Percentiles rank a stretch among this genome's conserved stretches.
Evolutionary conservation across 306 rosid species (phyloP).

Genomic region (Dryas drummondii): DNA sequence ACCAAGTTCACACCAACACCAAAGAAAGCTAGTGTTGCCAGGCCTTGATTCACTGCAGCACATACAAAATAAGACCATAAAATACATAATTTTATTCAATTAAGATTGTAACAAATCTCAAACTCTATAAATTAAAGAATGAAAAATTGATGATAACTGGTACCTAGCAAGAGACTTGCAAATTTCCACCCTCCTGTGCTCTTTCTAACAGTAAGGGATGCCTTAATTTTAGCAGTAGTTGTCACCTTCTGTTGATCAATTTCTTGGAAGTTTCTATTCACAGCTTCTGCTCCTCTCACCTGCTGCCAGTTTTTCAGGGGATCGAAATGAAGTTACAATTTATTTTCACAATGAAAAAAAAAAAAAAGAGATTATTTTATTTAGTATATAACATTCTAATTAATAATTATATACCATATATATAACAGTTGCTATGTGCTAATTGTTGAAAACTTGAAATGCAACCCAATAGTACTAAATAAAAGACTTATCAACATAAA

Average conservation of each 20-base stretch:
- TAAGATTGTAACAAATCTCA: background rate
- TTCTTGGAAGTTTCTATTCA: conserved; percentile 16
- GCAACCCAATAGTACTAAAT: background rate
- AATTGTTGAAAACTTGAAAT: background rate
- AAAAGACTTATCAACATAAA: background rate
- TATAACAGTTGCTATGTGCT: too few species aligned
- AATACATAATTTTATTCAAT: background rate
- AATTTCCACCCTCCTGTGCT: conserved; percentile 32
- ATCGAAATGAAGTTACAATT: background rate
- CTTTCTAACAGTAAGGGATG: background rate
- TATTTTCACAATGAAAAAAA: background rate
- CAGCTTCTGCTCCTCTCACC: conserved; percentile 31
- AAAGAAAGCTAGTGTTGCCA: conserved; percentile 36
- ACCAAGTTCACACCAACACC: conserved; percentile 41
- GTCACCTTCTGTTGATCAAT: conserved; percentile 1
- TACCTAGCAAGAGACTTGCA: conserved; percentile 30
- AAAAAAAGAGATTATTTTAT: too few species aligned
- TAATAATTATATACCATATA: too few species aligned
- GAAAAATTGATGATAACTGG: background rate
- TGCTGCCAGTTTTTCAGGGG: conserved; percentile 1
- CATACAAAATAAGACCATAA: background rate
- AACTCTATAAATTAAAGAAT: too few species aligned
- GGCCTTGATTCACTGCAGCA: conserved; percentile 29
- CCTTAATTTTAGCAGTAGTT: background rate
- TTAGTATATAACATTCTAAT: too few species aligned